Conservation (phyloP, 305 asterid genomes). For the Rubia balearica region DNA sequence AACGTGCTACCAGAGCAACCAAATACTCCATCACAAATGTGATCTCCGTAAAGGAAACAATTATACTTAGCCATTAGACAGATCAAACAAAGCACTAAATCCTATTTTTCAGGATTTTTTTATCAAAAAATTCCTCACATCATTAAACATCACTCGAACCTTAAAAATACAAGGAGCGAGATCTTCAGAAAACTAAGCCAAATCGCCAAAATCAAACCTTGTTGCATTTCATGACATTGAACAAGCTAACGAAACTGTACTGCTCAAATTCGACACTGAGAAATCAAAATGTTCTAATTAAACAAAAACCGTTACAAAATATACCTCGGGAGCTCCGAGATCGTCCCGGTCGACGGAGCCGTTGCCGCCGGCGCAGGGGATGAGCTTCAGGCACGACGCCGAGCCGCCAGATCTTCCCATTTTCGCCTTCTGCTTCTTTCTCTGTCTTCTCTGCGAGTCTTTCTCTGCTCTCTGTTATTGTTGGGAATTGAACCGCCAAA, state of each 20-base stretch:
- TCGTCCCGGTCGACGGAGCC: conserved; percentile 71
- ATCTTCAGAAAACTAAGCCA: background rate
- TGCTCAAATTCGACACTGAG: background rate
- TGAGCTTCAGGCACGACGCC: conserved; percentile 71
- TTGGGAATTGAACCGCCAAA: conserved; percentile 42
- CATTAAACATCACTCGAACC: background rate
- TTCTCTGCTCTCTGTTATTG: conserved; percentile 6
- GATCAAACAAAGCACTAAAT: background rate
- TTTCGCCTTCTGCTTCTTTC: background rate
- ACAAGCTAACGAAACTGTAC: background rate
- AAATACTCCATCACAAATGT: background rate
- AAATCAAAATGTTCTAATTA: background rate
- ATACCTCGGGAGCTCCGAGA: conserved; percentile 62
- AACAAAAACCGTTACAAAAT: background rate
- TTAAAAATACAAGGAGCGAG: background rate
- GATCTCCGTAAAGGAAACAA: background rate
- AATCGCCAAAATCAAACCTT: background rate
- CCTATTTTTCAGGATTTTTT: background rate
- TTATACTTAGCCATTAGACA: background rate
- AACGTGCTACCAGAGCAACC: background rate
- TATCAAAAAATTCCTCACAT: background rate
- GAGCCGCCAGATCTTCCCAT: conserved; percentile 72
- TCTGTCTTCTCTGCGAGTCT: background rate
- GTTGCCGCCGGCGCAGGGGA: conserved; percentile 57
- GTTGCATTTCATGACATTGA: background rate